Evolutionary conservation across 73 alveolate genomes (phyloP), one percentile per base, ranked within the genome.

Genomic region (Symbiodinium pilosum): DNA sequence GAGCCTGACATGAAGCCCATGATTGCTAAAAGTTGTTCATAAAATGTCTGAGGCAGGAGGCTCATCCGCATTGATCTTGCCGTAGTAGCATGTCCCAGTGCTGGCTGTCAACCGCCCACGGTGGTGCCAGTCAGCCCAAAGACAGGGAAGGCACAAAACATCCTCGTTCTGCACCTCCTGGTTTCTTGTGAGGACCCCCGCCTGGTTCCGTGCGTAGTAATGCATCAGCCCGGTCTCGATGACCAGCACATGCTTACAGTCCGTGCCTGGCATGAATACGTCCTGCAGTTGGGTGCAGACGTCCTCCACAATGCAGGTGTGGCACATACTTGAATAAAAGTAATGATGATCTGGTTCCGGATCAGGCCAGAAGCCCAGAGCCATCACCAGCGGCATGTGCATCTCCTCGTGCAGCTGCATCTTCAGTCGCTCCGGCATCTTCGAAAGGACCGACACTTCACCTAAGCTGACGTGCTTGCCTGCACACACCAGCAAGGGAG

Each of bases 111-210:
- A 24, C 42, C 94, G 83, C 24, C 94, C 94, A 3, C 94, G 94
- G 84, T 87, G 94, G 39, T 87, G 94, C 94, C 94, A 87, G 28
- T 87, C 94, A 39, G 94, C 94, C 94, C 94, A 87, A 40, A 87
- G 68, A 41, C 54, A 52, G 11, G 94, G 94, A 83, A 87, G 56
- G 84, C 94, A 87, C 42, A 87, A 56, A 54, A 87, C 94, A 24
- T 41, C 42, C 84, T 87, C 84, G 42, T 68, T 69, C 39, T 51
- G 26, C 43, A 71, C 41, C 59, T 87, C 94, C 42, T 52, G 43
- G 94, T 51, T 64, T 16, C 83, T 21, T 38, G 71, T 44, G 84
- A 87, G 41, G 56, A 54, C 7, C 38, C 56, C 0, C 59, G 56
- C 38, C 77, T 64, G 77, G 77, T 69, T 75, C 43, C 41, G 38